Evolutionary conservation across 768 basidiomycete species (phyloP), one percentile per base, ranked within the genome.

Genomic region (Mycena metata): DNA sequence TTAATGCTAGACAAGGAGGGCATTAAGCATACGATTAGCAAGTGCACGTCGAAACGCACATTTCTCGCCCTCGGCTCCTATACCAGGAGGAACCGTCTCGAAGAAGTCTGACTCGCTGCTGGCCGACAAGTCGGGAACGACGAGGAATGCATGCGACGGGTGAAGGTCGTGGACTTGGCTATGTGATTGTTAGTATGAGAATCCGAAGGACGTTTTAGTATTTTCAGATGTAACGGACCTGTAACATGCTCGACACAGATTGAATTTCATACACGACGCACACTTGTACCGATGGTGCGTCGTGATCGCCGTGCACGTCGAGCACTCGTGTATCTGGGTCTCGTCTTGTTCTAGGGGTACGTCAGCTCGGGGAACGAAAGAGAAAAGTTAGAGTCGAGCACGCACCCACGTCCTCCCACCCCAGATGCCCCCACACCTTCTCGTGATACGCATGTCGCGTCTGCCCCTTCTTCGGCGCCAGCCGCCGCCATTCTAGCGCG

Each of bases 151-250:
- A 74, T 98, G 95, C 0, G 88, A 86, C 1, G 96, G 96, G 74
- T 98, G 96, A 17, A 97, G 87, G 73, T 96, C 94, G 71, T 96
- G 94, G 13, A 96, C 95, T 80, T 94, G 90, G 75, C 95, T 96
- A 69, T 52, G 60, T 62, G 36, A 46, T 39, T 46, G 23, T 51
- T 17, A 55, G 72, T 64, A 19, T 35, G 58, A 69, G 42, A 23
- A 21, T 3, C 33, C 54, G 10, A 54, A 10, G 41, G 30, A 6
- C 30, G 30, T 30, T 30, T 30, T 30, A 36, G 23, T 64, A 46
- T 55, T 54, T 49, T 16, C 35, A 56, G 24, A 23, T 50, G 39
- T 39, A 15, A 69, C 81, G 67, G 56, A 94, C 95, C 92, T 88
- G 77, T 93, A 96, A 74, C 94, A 96, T 0, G 90, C 90, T 35